These are phyloP conservation scores for Nothomitra cinnamomea DNA, from an alignment of 2,329 filamentous ascomycete genomes.

Conservation along the genomic window DNA sequence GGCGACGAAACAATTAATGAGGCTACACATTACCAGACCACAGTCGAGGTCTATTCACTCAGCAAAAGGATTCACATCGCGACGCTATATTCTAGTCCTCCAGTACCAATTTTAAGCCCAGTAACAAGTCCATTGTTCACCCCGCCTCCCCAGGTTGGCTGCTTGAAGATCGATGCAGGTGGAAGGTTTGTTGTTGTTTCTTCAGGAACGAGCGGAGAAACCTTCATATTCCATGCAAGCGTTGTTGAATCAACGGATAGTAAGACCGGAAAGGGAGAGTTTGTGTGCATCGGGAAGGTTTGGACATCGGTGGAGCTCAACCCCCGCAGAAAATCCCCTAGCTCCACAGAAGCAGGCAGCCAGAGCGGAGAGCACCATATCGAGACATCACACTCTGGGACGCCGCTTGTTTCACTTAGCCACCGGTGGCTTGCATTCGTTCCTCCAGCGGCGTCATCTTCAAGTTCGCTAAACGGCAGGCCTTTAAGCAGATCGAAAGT, in stretches of 20 bases:
- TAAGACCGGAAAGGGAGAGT: slow-evolving; percentile 17
- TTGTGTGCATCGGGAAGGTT: slow-evolving; percentile 66
- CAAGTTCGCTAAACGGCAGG: slow-evolving; percentile 51
- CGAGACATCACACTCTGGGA: slow-evolving; percentile 26
- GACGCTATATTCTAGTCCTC: slow-evolving; percentile 55
- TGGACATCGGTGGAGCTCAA: slow-evolving; percentile 71
- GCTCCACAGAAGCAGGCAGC: slow-evolving; percentile 9
- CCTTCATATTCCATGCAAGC: slow-evolving; percentile 49
- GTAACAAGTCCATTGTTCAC: slow-evolving; percentile 44
- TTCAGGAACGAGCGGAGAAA: slow-evolving; percentile 72
- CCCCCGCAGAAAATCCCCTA: slow-evolving; percentile 27
- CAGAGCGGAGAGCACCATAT: slow-evolving; percentile 6
- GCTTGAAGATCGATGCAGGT: slow-evolving; percentile 57
- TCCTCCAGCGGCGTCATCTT: slow-evolving; percentile 53
- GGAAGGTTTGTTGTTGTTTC: slow-evolving; percentile 55
- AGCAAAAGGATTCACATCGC: slow-evolving; percentile 54
- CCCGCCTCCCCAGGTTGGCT: slow-evolving; percentile 52
- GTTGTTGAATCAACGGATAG: slow-evolving; percentile 9
- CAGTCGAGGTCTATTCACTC: slow-evolving; percentile 77
- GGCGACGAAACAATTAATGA: slow-evolving; percentile 18
- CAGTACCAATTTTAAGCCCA: slow-evolving; percentile 40
- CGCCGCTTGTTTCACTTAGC: slow-evolving; percentile 50
- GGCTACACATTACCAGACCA: slow-evolving; percentile 58
- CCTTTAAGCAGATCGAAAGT: slow-evolving; percentile 34
- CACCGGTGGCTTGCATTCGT: slow-evolving; percentile 66